These are phyloP conservation scores for Amaranthus palmeri DNA, from an alignment of 148 eudicot genomes.

Conservation along the genomic window DNA sequence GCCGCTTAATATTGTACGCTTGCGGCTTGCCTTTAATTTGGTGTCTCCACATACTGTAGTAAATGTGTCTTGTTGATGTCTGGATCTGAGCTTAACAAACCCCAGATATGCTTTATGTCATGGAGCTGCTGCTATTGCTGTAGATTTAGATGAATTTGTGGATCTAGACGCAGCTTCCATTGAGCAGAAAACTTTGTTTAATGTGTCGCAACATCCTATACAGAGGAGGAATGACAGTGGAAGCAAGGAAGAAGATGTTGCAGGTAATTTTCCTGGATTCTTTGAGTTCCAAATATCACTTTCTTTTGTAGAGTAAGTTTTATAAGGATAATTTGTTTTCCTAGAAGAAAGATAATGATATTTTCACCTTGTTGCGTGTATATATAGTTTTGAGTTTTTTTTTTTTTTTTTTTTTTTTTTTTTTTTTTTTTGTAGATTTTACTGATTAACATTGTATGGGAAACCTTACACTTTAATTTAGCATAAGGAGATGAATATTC, in stretches of 20 bases:
- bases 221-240: conserved; percentile 48
- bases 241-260: conserved; percentile 33
- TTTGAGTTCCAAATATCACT: neutral
- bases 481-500: neutral
- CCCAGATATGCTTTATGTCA: conserved; percentile 69
- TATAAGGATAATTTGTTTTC: neutral
- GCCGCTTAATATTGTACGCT: too few relatives aligned
- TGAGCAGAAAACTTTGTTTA: conserved; percentile 31
- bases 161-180: conserved; percentile 25
- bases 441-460: neutral
- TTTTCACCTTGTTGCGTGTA: neutral
- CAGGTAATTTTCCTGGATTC: conserved; percentile 29
- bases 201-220: conserved; percentile 42
- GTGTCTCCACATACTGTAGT: neutral
- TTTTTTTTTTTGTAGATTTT: neutral
- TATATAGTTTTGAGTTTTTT: too few relatives aligned
- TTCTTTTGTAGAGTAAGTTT: neutral
- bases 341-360: neutral
- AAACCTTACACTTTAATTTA: neutral
- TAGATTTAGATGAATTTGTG: conserved; percentile 59
- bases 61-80: neutral
- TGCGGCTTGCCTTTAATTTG: neutral
- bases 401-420: too few relatives aligned
- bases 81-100: conserved; percentile 26
- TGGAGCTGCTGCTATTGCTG: conserved; percentile 76